Percentiles rank a stretch among this genome's conserved stretches.
Conservation (phyloP, 2,329 filamentous ascomycete genomes). For the Bertia moriformis region DNA sequence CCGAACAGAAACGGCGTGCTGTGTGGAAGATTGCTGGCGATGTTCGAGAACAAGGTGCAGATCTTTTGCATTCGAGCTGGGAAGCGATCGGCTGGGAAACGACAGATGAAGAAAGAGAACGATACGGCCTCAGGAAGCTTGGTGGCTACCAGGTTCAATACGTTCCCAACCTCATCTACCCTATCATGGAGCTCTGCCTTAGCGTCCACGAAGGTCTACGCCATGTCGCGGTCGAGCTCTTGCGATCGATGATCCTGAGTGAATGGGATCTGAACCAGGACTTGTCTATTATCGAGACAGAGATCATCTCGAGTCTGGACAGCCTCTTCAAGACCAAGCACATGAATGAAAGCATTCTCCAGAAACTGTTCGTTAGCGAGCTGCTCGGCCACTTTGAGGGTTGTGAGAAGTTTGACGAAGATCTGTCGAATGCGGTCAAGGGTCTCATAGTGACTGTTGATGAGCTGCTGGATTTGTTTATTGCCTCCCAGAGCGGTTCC, state of each 20-base stretch:
- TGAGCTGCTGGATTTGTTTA: constrained; percentile 78
- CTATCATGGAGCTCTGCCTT: constrained; percentile 83
- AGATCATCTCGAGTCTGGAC: constrained; percentile 91
- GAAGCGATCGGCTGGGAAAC: constrained; percentile 95
- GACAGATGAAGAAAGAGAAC: constrained; percentile 58
- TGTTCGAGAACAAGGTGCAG: constrained; percentile 79
- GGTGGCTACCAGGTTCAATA: constrained; percentile 98
- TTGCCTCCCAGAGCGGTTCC: constrained; percentile 73
- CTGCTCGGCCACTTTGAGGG: constrained; percentile 63
- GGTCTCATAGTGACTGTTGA: constrained; percentile 74
- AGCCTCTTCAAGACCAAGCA: constrained; percentile 75
- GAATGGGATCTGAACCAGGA: constrained; percentile 96
- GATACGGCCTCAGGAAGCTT: constrained; percentile 70
- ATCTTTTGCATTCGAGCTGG: constrained; percentile 74
- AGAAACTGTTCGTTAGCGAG: constrained; percentile 84
- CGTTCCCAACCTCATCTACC: constrained; percentile 77
- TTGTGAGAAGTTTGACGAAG: constrained; percentile 35
- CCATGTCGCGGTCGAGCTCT: constrained; percentile 76
- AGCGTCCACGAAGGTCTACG: constrained; percentile 88
- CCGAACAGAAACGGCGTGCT: constrained; percentile 86
- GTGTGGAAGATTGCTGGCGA: constrained; percentile 99
- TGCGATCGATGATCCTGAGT: constrained; percentile 96
- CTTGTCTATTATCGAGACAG: constrained; percentile 77
- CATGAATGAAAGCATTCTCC: constrained; percentile 73
- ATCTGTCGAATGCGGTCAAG: constrained; percentile 61